These are phyloP conservation scores for Colletotrichum sidae DNA, from an alignment of 2,329 filamentous ascomycete species.

Conservation along the genomic window DNA sequence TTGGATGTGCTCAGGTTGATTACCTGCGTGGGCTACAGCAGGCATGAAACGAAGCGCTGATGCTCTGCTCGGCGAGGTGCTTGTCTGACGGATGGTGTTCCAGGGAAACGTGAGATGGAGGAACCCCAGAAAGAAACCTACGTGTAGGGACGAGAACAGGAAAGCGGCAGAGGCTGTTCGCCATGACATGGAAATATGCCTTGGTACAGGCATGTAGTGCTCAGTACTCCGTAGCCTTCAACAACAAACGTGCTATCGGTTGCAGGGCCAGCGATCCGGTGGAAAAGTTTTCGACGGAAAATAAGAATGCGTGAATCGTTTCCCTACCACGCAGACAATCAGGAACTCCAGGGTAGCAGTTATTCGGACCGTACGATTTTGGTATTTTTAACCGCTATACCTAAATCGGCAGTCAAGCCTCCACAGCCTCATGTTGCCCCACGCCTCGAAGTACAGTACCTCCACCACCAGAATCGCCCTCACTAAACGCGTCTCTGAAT, in stretches of 20 bases:
- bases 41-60: constrained; percentile 30
- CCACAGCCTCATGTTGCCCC: too few relatives aligned
- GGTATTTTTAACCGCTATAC: too few relatives aligned
- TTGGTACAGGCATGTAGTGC: too few relatives aligned
- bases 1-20: constrained; percentile 10
- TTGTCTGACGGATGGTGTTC: constrained; percentile 29
- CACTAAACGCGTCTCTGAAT: too few relatives aligned
- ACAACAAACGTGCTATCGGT: too few relatives aligned
- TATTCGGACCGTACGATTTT: too few relatives aligned
- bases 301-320: not conserved
- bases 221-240: too few relatives aligned
- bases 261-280: too few relatives aligned
- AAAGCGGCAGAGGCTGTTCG: not conserved
- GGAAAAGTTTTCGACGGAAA: not conserved
- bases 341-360: constrained; percentile 15
- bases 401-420: too few relatives aligned
- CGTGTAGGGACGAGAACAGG: not conserved
- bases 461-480: too few relatives aligned
- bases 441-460: too few relatives aligned
- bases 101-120: constrained; percentile 7
- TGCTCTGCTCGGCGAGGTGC: not conserved
- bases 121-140: not conserved
- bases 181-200: too few relatives aligned
- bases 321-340: not conserved
- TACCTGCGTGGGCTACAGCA: constrained; percentile 25